Evolutionary conservation across 257 asterid species (phyloP).

Genomic region (Nicotiana sylvestris): DNA sequence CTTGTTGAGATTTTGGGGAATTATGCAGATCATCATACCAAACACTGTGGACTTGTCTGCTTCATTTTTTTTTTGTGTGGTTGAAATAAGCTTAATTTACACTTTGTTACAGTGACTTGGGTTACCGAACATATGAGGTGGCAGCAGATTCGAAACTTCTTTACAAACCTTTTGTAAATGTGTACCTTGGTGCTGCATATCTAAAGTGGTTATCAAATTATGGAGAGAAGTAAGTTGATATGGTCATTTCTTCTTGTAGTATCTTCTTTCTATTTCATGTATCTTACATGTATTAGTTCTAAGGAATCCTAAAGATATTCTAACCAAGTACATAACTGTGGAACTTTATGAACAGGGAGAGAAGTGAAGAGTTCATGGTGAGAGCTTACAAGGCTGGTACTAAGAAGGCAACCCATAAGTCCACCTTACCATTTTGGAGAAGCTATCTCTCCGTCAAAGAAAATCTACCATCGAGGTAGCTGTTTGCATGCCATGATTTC

Average conservation of each 20-base stretch:
- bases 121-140: conserved; percentile 49
- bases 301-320: background rate
- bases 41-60: background rate
- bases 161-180: conserved; percentile 69
- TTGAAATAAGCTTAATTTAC: conserved; percentile 15
- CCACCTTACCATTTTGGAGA: conserved; percentile 76
- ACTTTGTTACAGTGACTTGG: conserved; percentile 64
- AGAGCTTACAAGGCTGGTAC: conserved; percentile 90
- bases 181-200: conserved; percentile 89
- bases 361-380: conserved; percentile 89
- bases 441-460: conserved; percentile 76
- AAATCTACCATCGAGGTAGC: conserved; percentile 84
- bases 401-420: conserved; percentile 78
- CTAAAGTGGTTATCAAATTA: conserved; percentile 75
- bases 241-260: background rate
- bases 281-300: background rate
- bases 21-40: background rate
- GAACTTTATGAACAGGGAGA: conserved; percentile 50
- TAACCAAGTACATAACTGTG: background rate
- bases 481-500: conserved; percentile 11
- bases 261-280: background rate
- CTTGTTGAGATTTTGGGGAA: background rate
- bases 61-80: background rate
- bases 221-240: conserved; percentile 54
- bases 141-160: conserved; percentile 43